Base-by-base conservation (phyloP, 2,329 filamentous ascomycete species). In the Trichophyton rubrum region DNA sequence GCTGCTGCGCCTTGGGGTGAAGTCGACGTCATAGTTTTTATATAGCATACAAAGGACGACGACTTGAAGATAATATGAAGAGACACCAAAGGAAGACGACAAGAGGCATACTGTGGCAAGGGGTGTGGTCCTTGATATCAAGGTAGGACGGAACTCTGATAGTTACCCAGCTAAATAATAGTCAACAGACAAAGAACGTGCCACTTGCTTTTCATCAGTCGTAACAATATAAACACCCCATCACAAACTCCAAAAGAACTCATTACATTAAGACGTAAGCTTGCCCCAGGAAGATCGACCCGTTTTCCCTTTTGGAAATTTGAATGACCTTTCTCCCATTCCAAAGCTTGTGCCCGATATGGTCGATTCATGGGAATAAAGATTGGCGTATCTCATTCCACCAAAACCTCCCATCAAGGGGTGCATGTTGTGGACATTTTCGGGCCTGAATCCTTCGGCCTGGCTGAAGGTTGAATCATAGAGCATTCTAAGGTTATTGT, bases 391-490 rank as follows among this genome's bases (percentile, higher is more conserved):
- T n/a, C 68, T 68, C 58, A 72, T 66, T 11, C 49, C n/a, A 15
- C 67, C 66, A 62, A 72, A 71, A 47, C 70, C 64, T 8, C 66
- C 63, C 49, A 67, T 64, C 61, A 67, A 61, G 24, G 64, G 63
- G 30, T 67, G 63, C 56, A 70, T 61, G 61, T 70, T 68, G 22
- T 68, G 58, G 40, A 2, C n/a, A 11, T 79, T 74, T 6, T 78
- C 75, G 0, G 76, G 74, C 45, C 70, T 74, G 66, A 83, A 78
- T 0, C 88, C 89, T 4, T 95, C 89, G 3, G 85, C 84, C 20
- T 93, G 88, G 68, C 85, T 85, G 66, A 96, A 85, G 1, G 95
- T 80, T 22, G 85, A 84, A 30, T 76, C 74, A 75, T 86, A 92
- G 59, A 97, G 76, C 3, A 78, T 79, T 4, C 81, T 79, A 62